A percentile compares a stretch with the other conserved stretches of the same genome.
These are phyloP conservation scores for Xylariomycetidae sp. DNA, from an alignment of 2,329 filamentous ascomycete genomes.

Conservation along the genomic window DNA sequence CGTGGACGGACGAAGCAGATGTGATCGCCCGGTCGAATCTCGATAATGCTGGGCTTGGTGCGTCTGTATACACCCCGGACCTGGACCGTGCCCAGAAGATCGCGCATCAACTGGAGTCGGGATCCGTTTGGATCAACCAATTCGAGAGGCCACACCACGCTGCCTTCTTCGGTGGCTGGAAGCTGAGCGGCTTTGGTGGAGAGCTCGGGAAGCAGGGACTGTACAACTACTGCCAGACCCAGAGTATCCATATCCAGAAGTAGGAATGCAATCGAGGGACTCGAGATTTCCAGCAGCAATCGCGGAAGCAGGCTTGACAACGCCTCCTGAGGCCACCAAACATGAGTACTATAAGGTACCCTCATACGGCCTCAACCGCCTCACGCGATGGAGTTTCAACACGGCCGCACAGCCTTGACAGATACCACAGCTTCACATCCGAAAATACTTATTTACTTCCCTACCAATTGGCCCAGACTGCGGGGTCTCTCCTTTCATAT, in stretches of 20 bases:
- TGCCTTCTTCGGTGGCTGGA: conserved; percentile 27
- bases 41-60: conserved; percentile 82
- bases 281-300: too few species aligned
- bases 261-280: too few species aligned
- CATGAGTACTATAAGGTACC: too few species aligned
- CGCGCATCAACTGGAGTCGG: conserved; percentile 48
- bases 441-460: too few species aligned
- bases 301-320: too few species aligned
- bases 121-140: conserved; percentile 55
- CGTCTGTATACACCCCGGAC: conserved; percentile 54
- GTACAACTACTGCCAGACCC: conserved; percentile 26
- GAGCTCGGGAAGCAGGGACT: conserved; percentile 29
- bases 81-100: conserved; percentile 43
- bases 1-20: conserved; percentile 55
- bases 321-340: too few species aligned
- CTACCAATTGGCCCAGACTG: too few species aligned
- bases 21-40: conserved; percentile 66
- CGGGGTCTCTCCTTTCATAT: too few species aligned
- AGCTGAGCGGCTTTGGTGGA: conserved; percentile 27
- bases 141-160: conserved; percentile 26
- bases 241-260: conserved; percentile 27
- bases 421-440: too few species aligned
- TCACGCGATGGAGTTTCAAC: too few species aligned
- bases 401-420: too few species aligned
- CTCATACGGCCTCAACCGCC: too few species aligned